Evolutionary conservation across 129 eudicot genomes (phyloP).

Genomic region (Chrysanthemum lavandulifolium): DNA sequence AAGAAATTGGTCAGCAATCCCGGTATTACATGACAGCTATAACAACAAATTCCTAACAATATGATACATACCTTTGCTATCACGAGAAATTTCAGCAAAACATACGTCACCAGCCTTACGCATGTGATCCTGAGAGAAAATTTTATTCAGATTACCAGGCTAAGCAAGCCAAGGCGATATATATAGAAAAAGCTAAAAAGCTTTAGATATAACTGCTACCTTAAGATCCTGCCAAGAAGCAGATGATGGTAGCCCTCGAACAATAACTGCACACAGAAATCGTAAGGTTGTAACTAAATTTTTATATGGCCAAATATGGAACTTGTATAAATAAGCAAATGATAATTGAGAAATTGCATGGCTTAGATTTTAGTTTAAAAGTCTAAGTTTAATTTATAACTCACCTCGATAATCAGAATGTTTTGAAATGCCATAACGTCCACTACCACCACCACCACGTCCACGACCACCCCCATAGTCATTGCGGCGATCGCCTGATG

Average conservation of each 20-base stretch:
- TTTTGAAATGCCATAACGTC: slow-evolving; percentile 78
- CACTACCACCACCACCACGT: slow-evolving; percentile 46
- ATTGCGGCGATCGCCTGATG: slow-evolving; percentile 64
- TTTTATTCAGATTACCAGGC: background rate
- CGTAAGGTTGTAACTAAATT: slow-evolving; percentile 8
- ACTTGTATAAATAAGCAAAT: background rate
- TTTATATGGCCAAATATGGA: background rate
- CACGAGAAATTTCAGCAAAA: slow-evolving; percentile 93
- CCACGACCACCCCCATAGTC: slow-evolving; percentile 60
- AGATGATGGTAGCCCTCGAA: slow-evolving; percentile 93
- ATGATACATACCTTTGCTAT: slow-evolving; percentile 62
- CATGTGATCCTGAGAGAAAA: slow-evolving; percentile 79
- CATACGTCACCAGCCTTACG: slow-evolving; percentile 99
- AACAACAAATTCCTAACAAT: background rate
- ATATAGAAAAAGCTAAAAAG: background rate
- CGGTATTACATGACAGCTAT: background rate
- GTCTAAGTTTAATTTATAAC: background rate
- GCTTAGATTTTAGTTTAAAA: background rate
- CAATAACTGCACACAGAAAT: slow-evolving; percentile 53
- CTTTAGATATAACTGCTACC: slow-evolving; percentile 39
- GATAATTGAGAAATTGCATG: background rate
- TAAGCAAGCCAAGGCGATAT: background rate
- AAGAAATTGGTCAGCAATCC: slow-evolving; percentile 4
- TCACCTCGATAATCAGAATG: slow-evolving; percentile 91
- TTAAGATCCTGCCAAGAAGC: slow-evolving; percentile 99